phyloP scores from a whole-genome alignment of 345 rosid genomes.

The Gossypium bickii region DNA sequence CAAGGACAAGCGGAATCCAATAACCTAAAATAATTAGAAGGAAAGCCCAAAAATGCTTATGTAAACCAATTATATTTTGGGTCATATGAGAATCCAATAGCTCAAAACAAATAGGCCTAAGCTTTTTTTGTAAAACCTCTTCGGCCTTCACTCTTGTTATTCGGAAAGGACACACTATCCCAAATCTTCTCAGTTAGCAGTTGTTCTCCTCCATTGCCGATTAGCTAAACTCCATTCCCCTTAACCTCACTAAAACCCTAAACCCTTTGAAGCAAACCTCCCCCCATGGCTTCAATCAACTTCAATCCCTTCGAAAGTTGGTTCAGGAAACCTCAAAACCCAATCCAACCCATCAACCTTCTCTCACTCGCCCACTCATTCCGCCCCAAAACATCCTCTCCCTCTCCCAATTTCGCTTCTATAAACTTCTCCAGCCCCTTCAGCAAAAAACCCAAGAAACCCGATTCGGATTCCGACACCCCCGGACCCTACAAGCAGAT shows the following conservation, averaged over 20 bases:
- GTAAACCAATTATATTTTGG: too few species aligned
- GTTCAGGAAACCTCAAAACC: constrained; percentile 68
- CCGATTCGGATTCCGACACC: constrained; percentile 31
- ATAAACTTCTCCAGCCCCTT: constrained; percentile 40
- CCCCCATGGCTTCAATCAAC: constrained; percentile 63
- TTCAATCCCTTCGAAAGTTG: constrained; percentile 75
- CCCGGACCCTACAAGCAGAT: constrained; percentile 40
- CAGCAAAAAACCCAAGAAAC: constrained; percentile 23
- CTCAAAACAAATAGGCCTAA: too few species aligned
- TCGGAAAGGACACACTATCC: not conserved
- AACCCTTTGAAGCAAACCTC: constrained; percentile 13
- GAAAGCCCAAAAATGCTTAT: too few species aligned
- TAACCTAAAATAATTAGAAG: too few species aligned
- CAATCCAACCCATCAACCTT: constrained; percentile 52
- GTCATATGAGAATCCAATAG: too few species aligned
- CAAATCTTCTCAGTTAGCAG: too few species aligned
- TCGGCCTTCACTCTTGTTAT: not conserved
- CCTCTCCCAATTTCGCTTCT: constrained; percentile 53
- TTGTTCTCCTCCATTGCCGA: not conserved
- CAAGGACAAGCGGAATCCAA: too few species aligned
- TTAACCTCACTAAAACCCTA: constrained; percentile 12
- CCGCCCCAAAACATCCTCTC: constrained; percentile 17
- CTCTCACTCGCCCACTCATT: constrained; percentile 35
- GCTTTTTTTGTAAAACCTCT: not conserved
- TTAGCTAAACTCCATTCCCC: not conserved